Conservation (phyloP, 306 rosid species). For the Cucurbita moschata region DNA sequence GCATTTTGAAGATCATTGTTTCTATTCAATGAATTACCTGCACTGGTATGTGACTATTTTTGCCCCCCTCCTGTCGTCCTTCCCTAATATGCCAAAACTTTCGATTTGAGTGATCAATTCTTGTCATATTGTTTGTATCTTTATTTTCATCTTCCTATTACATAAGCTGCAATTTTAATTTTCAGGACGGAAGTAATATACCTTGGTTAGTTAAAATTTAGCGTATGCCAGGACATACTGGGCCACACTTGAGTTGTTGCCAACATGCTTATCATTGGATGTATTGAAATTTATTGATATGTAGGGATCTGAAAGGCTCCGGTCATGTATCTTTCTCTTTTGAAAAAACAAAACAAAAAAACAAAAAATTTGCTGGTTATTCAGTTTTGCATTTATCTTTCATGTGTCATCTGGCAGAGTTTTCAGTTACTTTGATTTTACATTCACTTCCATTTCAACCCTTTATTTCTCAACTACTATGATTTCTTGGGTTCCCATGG, state of each 20-base stretch:
- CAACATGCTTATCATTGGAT: not conserved
- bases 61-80: not conserved
- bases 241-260: not conserved
- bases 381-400: not conserved
- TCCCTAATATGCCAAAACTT: not conserved
- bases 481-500: not conserved
- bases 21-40: conserved; percentile 89
- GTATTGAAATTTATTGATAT: not conserved
- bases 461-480: not conserved
- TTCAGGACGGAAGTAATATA: not conserved
- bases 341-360: not conserved
- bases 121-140: not conserved
- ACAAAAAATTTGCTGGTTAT: not conserved
- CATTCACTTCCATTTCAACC: not conserved
- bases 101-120: not conserved
- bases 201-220: not conserved
- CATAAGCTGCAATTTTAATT: not conserved
- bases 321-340: not conserved
- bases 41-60: conserved; percentile 62
- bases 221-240: not conserved
- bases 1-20: conserved; percentile 99
- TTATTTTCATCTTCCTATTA: not conserved
- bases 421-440: not conserved
- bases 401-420: not conserved
- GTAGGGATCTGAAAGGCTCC: not conserved